A percentile compares a stretch with the other conserved stretches of the same genome.
Evolutionary conservation across 2,329 filamentous ascomycete genomes (phyloP).

Genomic region (Fusarium citri): DNA sequence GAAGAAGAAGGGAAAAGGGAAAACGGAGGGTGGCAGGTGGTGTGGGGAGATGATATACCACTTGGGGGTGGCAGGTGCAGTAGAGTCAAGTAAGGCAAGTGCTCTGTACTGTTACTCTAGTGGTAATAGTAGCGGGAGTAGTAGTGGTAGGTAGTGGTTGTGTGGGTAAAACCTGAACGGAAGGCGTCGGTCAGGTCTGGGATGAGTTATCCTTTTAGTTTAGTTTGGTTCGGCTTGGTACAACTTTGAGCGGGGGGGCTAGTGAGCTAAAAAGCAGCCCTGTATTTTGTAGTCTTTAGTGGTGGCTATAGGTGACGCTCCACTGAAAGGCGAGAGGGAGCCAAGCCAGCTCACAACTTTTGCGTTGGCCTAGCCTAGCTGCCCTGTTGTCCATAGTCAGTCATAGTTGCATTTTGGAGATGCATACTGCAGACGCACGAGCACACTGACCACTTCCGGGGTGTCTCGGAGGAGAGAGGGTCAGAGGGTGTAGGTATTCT

Average conservation of each 20-base stretch:
- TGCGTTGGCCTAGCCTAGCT: background rate
- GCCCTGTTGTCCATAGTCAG: background rate
- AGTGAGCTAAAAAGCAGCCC: conserved; percentile 34
- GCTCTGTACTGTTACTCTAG: background rate
- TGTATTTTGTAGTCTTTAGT: conserved; percentile 33
- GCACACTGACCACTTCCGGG: conserved; percentile 35
- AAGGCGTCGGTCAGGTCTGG: conserved; percentile 1
- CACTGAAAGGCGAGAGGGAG: conserved; percentile 44
- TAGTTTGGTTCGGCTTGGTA: conserved; percentile 6
- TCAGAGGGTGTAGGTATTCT: conserved; percentile 25
- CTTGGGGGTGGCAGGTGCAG: background rate
- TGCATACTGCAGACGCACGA: conserved; percentile 36
- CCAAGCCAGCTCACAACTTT: conserved; percentile 31
- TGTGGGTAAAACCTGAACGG: conserved; percentile 24
- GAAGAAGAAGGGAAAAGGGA: conserved; percentile 56
- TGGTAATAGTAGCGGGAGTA: background rate
- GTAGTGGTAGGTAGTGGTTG: background rate
- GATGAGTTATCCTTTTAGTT: conserved; percentile 9
- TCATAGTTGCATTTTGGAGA: conserved; percentile 5
- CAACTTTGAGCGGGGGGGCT: conserved; percentile 3
- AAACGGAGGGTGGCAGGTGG: conserved; percentile 49
- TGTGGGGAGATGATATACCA: conserved; percentile 57
- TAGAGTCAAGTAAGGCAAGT: background rate
- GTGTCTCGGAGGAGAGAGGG: conserved; percentile 29
- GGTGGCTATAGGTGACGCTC: conserved; percentile 31